These are phyloP conservation scores for Hibiscus trionum DNA, from an alignment of 345 rosid genomes.

Conservation along the genomic window DNA sequence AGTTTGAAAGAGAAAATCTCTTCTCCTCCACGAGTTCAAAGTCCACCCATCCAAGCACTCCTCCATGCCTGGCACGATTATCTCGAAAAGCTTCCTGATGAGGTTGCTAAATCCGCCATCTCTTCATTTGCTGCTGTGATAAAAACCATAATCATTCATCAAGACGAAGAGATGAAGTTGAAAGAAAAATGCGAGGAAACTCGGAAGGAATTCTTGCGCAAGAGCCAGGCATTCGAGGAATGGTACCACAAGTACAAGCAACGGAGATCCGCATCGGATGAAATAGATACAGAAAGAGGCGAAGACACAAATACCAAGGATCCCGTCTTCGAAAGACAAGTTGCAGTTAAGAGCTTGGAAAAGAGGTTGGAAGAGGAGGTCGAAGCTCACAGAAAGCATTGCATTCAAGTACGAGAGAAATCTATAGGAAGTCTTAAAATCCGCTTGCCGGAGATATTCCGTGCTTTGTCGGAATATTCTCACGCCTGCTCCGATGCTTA, in stretches of 20 bases:
- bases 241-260: constrained; percentile 80
- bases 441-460: constrained; percentile 81
- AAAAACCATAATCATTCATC: constrained; percentile 54
- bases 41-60: constrained; percentile 78
- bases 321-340: constrained; percentile 64
- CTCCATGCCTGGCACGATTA: constrained; percentile 64
- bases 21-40: constrained; percentile 73
- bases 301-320: constrained; percentile 49
- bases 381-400: constrained; percentile 59
- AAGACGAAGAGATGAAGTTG: constrained; percentile 83
- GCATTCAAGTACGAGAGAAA: constrained; percentile 87
- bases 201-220: constrained; percentile 53
- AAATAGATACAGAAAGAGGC: constrained; percentile 39
- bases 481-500: constrained; percentile 64
- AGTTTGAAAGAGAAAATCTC: constrained; percentile 53
- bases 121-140: constrained; percentile 67
- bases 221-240: constrained; percentile 71
- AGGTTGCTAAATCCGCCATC: constrained; percentile 81
- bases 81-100: constrained; percentile 79
- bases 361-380: constrained; percentile 69
- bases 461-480: constrained; percentile 70
- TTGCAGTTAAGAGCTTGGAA: constrained; percentile 57
- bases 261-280: constrained; percentile 39
- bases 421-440: constrained; percentile 72
- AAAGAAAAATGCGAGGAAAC: constrained; percentile 85